Conservation (phyloP, 2,329 filamentous ascomycete genomes). For the Hypoxylon sp. region DNA sequence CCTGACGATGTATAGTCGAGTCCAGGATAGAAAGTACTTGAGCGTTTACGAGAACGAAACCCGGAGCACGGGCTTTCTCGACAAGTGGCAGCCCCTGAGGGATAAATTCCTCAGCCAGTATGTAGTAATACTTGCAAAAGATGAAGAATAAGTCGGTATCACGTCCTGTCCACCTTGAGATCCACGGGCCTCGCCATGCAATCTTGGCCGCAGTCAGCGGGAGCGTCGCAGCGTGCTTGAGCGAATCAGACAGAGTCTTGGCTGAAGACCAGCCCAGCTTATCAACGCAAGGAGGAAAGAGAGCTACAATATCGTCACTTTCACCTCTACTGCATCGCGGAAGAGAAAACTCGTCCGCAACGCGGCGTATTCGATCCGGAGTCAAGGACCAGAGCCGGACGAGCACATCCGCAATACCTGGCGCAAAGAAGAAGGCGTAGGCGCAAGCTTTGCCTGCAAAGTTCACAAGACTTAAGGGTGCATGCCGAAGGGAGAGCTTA, state of each 20-base stretch:
- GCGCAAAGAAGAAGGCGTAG: constrained; percentile 94
- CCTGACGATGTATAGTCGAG: constrained; percentile 85
- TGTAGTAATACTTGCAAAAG: constrained; percentile 89
- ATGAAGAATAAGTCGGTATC: constrained; percentile 94
- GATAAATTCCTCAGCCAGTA: constrained; percentile 81
- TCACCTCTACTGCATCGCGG: constrained; percentile 69
- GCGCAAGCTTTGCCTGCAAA: constrained; percentile 93
- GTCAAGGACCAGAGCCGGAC: constrained; percentile 85
- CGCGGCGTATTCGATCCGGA: constrained; percentile 77
- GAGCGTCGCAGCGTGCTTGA: constrained; percentile 76
- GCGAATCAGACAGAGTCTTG: constrained; percentile 64
- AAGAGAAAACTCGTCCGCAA: constrained; percentile 78
- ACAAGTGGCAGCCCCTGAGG: constrained; percentile 67
- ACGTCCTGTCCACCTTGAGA: constrained; percentile 85
- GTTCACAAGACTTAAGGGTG: constrained; percentile 76
- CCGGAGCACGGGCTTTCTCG: constrained; percentile 78
- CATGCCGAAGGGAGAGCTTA: constrained; percentile 85
- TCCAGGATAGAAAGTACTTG: constrained; percentile 86
- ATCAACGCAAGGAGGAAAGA: constrained; percentile 78
- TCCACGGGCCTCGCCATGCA: constrained; percentile 89
- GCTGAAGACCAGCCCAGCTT: constrained; percentile 71
- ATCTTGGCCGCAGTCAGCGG: constrained; percentile 80
- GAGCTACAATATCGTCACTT: constrained; percentile 75
- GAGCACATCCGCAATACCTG: constrained; percentile 86
- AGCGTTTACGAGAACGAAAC: constrained; percentile 83